Evolutionary conservation across 2,329 filamentous ascomycete species (phyloP), one percentile per base, ranked within the genome.

Genomic region (Zasmidium cellare): DNA sequence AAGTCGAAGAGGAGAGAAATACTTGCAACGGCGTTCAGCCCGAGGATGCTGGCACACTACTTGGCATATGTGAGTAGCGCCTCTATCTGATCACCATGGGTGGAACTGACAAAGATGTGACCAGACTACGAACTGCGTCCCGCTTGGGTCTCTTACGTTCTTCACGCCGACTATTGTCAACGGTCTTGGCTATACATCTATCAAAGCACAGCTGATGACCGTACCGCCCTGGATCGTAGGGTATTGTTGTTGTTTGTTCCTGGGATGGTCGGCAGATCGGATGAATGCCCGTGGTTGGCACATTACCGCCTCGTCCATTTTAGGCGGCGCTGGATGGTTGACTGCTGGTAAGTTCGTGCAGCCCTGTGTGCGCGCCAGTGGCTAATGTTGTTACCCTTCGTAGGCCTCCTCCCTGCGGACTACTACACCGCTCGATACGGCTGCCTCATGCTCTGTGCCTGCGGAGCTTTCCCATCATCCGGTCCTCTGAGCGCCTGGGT

Each of bases 101-200:
- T n/a, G 3, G 31, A n/a, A 20, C 16, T 18, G 14, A 38, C 47
- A 35, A 25, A 20, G 1, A 12, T 18, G 3, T 18, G 7, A 46
- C 11, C 24, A 61, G 59, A 64, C 72, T 11, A 62, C 59, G n/a
- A 62, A 71, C 46, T 70, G 68, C 41, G 65, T 72, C 6, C 71
- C 70, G 0, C 65, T 72, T 18, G 71, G 71, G 23, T 69, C 64
- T 1, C 65, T 71, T n/a, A 71, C 77, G 2, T 84, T 83, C 72
- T 83, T 83, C 67, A 82, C 82, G 57, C 80, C 80, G 0, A 80
- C 78, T 0, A 75, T 82, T 11, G 79, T 83, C 45, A 71, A 75
- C 12, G 78, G 77, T 1, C 74, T 84, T 0, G 80, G 80, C 24
- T 83, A 80, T 64, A 75, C 70, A 2, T 70, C 72, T 3, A 71